Percentiles rank a stretch among this genome's conserved stretches.
phyloP scores from a whole-genome alignment of 805 yeast genomes.

The Candida insectorum region DNA sequence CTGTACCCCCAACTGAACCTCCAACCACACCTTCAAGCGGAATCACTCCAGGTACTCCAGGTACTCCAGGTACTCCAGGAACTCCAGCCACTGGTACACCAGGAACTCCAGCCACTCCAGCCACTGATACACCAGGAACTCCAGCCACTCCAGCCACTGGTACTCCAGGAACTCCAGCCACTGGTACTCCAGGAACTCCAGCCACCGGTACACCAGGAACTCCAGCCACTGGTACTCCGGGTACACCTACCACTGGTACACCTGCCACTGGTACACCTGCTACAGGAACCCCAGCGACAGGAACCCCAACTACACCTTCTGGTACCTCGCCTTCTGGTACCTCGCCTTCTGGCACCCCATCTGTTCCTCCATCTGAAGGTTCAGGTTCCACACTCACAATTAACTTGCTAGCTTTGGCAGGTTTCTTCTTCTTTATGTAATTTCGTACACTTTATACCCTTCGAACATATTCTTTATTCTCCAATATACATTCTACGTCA shows the following conservation, averaged over 20 bases:
- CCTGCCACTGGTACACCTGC: not conserved
- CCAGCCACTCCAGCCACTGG: not conserved
- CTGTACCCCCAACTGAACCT: not conserved
- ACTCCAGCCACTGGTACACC: slow-evolving; percentile 1
- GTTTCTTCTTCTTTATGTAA: not conserved
- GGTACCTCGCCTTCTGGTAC: not conserved
- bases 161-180: slow-evolving; percentile 2
- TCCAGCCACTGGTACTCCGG: not conserved
- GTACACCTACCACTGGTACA: too few relatives aligned
- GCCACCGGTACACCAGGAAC: slow-evolving; percentile 2
- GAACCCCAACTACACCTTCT: slow-evolving; percentile 1
- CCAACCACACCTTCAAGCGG: not conserved
- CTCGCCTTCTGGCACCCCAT: slow-evolving; percentile 3
- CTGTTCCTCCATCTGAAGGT: slow-evolving; percentile 6
- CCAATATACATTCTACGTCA: not conserved
- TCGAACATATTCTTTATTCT: not conserved
- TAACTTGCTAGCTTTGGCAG: too few relatives aligned
- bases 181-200: slow-evolving; percentile 1
- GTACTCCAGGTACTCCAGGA: not conserved
- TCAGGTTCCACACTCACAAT: slow-evolving; percentile 1
- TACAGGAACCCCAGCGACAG: slow-evolving; percentile 1
- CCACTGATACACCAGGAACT: slow-evolving; percentile 1
- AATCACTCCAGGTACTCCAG: slow-evolving; percentile 1
- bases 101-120: not conserved
- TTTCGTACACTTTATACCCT: not conserved